These are phyloP conservation scores for Eragrostis tef DNA, from an alignment of 202 grass and related monocot species.

Conservation along the genomic window DNA sequence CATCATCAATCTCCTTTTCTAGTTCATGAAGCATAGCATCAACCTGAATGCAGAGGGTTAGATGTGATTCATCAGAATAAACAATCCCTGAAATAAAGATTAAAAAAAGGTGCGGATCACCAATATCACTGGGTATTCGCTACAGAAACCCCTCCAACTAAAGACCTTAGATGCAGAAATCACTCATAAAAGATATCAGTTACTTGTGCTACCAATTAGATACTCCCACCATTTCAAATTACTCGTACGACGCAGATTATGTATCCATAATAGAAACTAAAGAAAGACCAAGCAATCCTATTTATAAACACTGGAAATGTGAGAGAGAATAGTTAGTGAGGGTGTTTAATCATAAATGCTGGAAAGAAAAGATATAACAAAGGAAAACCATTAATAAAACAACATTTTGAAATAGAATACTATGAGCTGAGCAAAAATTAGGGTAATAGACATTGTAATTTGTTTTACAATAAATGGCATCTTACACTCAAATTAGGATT, in stretches of 20 bases:
- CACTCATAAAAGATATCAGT: neutral
- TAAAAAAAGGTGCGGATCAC: neutral
- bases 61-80: conserved; percentile 43
- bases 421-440: neutral
- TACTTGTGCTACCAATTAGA: neutral
- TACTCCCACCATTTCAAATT: neutral
- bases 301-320: neutral
- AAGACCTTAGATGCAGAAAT: conserved; percentile 20
- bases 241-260: neutral
- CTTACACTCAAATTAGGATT: conserved; percentile 1
- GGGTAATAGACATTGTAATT: no score
- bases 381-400: neutral
- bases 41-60: conserved; percentile 64
- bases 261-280: neutral
- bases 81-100: conserved; percentile 29
- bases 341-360: neutral
- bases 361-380: neutral
- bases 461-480: neutral
- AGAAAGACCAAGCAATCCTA: neutral
- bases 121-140: neutral
- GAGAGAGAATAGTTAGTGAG: neutral
- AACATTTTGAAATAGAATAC: neutral
- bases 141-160: neutral
- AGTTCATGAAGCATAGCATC: conserved; percentile 93
- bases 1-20: conserved; percentile 97